These are phyloP conservation scores for Protomyces lactucae-debilis DNA, from an alignment of 1,139 yeast species.

Conservation along the genomic window DNA sequence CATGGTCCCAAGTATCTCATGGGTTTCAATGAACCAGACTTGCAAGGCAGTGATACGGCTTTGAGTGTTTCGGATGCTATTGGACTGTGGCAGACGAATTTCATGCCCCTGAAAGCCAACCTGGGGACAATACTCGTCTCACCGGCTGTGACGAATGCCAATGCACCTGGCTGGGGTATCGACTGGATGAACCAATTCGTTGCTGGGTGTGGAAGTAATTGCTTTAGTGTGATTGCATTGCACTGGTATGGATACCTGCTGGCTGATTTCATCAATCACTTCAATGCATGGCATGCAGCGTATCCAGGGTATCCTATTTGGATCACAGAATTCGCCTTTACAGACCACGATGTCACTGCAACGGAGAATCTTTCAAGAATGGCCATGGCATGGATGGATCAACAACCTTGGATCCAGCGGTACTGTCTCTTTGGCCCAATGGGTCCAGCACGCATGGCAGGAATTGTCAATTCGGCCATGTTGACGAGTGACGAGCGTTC, in stretches of 20 bases:
- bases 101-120: slow-evolving; percentile 14
- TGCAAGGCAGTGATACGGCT: slow-evolving; percentile 11
- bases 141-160: slow-evolving; percentile 24
- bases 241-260: slow-evolving; percentile 22
- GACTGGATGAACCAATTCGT: slow-evolving; percentile 26
- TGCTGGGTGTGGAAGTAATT: slow-evolving; percentile 11
- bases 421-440: slow-evolving; percentile 28
- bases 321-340: slow-evolving; percentile 25
- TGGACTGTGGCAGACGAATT: slow-evolving; percentile 11
- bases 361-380: slow-evolving; percentile 1
- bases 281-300: slow-evolving; percentile 7
- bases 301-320: slow-evolving; percentile 19
- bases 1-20: slow-evolving; percentile 6
- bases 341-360: slow-evolving; percentile 4
- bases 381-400: slow-evolving; percentile 24
- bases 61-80: slow-evolving; percentile 23
- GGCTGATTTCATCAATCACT: slow-evolving; percentile 9
- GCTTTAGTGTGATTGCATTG: slow-evolving; percentile 18
- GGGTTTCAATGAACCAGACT: slow-evolving; percentile 29
- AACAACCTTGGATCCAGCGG: slow-evolving; percentile 19
- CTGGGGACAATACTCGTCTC: slow-evolving; percentile 24
- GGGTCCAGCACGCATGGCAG: slow-evolving; percentile 23
- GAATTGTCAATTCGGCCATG: slow-evolving; percentile 14
- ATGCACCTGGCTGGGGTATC: slow-evolving; percentile 16
- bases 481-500: slow-evolving; percentile 1